Conservation (phyloP, 2,329 filamentous ascomycete species). For the Diaporthe eres region DNA sequence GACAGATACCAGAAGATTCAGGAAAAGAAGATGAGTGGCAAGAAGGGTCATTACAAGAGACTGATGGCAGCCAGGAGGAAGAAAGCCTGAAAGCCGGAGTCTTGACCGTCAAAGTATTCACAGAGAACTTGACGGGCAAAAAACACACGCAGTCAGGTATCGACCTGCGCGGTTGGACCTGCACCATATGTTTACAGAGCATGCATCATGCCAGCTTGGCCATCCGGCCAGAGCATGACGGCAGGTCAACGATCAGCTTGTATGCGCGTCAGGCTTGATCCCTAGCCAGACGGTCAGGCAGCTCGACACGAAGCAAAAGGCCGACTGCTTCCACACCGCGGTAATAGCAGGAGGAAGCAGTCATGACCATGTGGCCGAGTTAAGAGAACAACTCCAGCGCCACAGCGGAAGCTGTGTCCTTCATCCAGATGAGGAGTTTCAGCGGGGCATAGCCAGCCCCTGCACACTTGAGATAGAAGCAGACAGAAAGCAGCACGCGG, state of each 20-base stretch:
- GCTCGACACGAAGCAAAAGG: background rate
- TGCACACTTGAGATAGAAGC: background rate
- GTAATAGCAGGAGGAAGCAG: conserved; percentile 12
- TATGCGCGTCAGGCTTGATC: background rate
- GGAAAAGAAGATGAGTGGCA: conserved; percentile 84
- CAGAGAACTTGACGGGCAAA: background rate
- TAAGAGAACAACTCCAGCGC: background rate
- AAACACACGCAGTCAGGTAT: background rate
- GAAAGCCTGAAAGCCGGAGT: conserved; percentile 44
- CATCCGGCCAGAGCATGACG: background rate
- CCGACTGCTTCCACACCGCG: background rate
- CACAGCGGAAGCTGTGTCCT: background rate
- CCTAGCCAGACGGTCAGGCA: background rate
- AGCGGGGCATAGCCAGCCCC: background rate
- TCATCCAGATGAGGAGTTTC: background rate
- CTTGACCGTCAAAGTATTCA: background rate
- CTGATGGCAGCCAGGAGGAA: conserved; percentile 65
- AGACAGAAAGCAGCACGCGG: background rate
- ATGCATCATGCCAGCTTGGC: background rate
- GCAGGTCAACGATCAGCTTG: background rate
- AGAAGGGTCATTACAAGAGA: conserved; percentile 90
- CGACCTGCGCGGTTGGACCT: background rate
- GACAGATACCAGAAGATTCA: conserved; percentile 91
- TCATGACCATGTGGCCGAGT: background rate
- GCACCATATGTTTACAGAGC: background rate